These are phyloP conservation scores for Clavispora fructus DNA, from an alignment of 805 yeast species.

Conservation along the genomic window DNA sequence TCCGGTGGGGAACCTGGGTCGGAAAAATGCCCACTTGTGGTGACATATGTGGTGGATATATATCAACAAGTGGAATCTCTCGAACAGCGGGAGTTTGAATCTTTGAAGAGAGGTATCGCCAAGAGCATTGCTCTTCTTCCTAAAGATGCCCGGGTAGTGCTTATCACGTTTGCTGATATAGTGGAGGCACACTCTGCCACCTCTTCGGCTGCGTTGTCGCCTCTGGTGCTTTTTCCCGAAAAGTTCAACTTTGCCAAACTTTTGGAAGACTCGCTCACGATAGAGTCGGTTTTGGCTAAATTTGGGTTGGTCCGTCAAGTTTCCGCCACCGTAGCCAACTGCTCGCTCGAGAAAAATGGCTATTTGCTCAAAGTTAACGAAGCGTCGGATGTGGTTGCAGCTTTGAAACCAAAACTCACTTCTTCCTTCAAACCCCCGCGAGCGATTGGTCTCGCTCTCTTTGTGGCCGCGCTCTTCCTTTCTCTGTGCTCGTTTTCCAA, in stretches of 20 bases:
- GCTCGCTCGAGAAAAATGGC: not conserved
- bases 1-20: constrained; percentile 4
- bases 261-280: not conserved
- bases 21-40: constrained; percentile 9
- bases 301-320: not conserved
- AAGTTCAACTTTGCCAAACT: not conserved
- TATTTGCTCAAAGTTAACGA: not conserved
- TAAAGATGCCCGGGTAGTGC: constrained; percentile 12
- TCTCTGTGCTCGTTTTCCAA: constrained; percentile 15
- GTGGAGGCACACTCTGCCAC: constrained; percentile 20
- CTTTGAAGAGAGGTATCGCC: constrained; percentile 11
- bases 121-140: constrained; percentile 14
- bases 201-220: not conserved
- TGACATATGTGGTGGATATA: constrained; percentile 24
- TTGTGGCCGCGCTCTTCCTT: constrained; percentile 19
- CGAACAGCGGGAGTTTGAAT: constrained; percentile 5
- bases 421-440: constrained; percentile 27
- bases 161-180: constrained; percentile 26
- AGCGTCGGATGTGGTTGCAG: constrained; percentile 4
- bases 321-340: not conserved
- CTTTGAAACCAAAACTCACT: constrained; percentile 21
- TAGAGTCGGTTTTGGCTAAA: not conserved
- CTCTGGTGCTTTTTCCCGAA: not conserved
- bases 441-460: constrained; percentile 31
- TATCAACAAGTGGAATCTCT: constrained; percentile 25